Percentiles rank a stretch among this genome's conserved stretches.
Evolutionary conservation across 805 yeast species (phyloP).

Genomic region (Isabelozyma heimii): DNA sequence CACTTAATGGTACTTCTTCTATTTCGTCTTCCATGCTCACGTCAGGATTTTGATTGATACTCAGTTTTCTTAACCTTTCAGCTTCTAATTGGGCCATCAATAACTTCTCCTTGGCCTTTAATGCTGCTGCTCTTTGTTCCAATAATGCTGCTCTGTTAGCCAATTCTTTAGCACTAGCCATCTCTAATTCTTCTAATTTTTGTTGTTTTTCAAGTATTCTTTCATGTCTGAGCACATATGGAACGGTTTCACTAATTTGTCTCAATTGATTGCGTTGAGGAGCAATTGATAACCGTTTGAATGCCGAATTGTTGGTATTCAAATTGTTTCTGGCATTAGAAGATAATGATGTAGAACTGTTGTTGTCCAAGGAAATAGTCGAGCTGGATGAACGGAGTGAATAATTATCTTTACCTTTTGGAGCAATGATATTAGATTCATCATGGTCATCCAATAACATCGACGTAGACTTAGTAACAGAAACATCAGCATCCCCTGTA

Average conservation of each 20-base stretch:
- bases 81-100: slow-evolving; percentile 42
- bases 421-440: slow-evolving; percentile 17
- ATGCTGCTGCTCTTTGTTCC: slow-evolving; percentile 70
- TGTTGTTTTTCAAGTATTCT: slow-evolving; percentile 71
- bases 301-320: slow-evolving; percentile 26
- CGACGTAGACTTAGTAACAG: slow-evolving; percentile 24
- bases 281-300: slow-evolving; percentile 43
- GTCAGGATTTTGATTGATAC: slow-evolving; percentile 1
- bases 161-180: slow-evolving; percentile 71
- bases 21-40: slow-evolving; percentile 3
- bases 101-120: slow-evolving; percentile 62
- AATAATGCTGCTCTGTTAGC: slow-evolving; percentile 72
- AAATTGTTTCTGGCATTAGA: slow-evolving; percentile 13
- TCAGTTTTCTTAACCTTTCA: slow-evolving; percentile 13
- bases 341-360: slow-evolving; percentile 1
- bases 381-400: slow-evolving; percentile 31
- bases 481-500: slow-evolving; percentile 17
- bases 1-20: slow-evolving; percentile 4
- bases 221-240: slow-evolving; percentile 79
- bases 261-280: slow-evolving; percentile 63
- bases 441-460: slow-evolving; percentile 34
- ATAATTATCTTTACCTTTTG: slow-evolving; percentile 22
- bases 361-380: slow-evolving; percentile 22
- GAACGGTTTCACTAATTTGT: slow-evolving; percentile 79
- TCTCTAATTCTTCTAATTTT: slow-evolving; percentile 75